These are phyloP conservation scores for Pseudonitzschia delicatissima DNA, from an alignment of 108 stramenopile species.

Conservation along the genomic window DNA sequence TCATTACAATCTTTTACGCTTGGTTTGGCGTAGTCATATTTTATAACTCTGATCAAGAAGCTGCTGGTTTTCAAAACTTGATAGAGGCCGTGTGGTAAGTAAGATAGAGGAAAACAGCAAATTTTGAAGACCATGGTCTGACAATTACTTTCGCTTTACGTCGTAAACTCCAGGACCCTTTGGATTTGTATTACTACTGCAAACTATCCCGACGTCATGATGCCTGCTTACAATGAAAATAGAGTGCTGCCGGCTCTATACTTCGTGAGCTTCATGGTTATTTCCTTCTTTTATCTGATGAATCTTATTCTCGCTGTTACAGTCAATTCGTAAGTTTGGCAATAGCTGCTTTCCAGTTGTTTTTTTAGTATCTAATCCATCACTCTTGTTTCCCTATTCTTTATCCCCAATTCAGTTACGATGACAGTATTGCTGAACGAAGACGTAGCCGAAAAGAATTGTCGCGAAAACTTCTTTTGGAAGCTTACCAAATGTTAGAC, in stretches of 20 bases:
- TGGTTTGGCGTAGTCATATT: slow-evolving; percentile 75
- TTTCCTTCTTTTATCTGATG: slow-evolving; percentile 79
- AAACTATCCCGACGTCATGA: slow-evolving; percentile 84
- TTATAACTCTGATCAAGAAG: slow-evolving; percentile 51
- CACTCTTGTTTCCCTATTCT: not conserved
- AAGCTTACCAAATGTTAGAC: slow-evolving; percentile 64
- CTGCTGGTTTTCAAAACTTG: slow-evolving; percentile 54
- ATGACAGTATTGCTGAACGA: slow-evolving; percentile 39
- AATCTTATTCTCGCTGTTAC: slow-evolving; percentile 69
- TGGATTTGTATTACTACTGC: slow-evolving; percentile 82
- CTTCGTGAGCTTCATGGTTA: slow-evolving; percentile 70
- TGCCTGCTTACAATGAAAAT: slow-evolving; percentile 73
- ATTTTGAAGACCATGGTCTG: too few species aligned
- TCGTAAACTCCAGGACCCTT: slow-evolving; percentile 39
- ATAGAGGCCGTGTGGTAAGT: slow-evolving; percentile 50
- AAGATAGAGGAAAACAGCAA: slow-evolving; percentile 1
- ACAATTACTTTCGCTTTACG: slow-evolving; percentile 8
- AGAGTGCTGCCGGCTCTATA: slow-evolving; percentile 51
- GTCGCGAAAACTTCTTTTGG: slow-evolving; percentile 34
- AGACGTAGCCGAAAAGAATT: slow-evolving; percentile 25
- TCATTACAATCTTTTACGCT: slow-evolving; percentile 44
- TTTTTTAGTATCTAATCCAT: not conserved
- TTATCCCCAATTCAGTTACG: slow-evolving; percentile 32
- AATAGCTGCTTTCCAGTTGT: not conserved
- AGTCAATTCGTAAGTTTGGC: slow-evolving; percentile 31